Evolutionary conservation across 1,139 yeast genomes (phyloP).

Genomic region (Saccharomycopsis crataegensis): DNA sequence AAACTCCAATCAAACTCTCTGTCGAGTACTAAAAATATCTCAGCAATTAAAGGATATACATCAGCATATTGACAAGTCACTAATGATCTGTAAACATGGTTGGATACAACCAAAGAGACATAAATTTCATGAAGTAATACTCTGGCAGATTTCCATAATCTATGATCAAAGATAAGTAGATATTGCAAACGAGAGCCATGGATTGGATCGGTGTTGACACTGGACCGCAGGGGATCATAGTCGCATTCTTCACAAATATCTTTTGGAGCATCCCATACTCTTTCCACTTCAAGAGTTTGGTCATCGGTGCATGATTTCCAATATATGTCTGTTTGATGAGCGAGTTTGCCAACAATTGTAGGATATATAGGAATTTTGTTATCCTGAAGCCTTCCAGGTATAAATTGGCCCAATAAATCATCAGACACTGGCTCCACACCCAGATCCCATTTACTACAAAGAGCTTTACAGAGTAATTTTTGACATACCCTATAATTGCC

Average conservation of each 20-base stretch:
- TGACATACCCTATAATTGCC: slow-evolving; percentile 43
- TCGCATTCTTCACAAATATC: slow-evolving; percentile 40
- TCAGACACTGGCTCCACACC: slow-evolving; percentile 36
- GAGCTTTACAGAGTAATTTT: slow-evolving; percentile 48
- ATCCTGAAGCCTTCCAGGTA: slow-evolving; percentile 10
- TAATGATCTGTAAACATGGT: slow-evolving; percentile 48
- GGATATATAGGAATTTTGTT: slow-evolving; percentile 19
- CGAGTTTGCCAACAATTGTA: slow-evolving; percentile 3
- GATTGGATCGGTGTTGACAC: slow-evolving; percentile 30
- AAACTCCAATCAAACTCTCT: slow-evolving; percentile 79
- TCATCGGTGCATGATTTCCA: background rate
- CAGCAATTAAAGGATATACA: slow-evolving; percentile 71
- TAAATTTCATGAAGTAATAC: slow-evolving; percentile 57
- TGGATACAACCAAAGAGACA: slow-evolving; percentile 63
- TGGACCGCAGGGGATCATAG: slow-evolving; percentile 31
- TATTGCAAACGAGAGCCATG: slow-evolving; percentile 75
- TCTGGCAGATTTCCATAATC: slow-evolving; percentile 68
- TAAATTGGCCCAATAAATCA: slow-evolving; percentile 1
- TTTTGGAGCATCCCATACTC: slow-evolving; percentile 26
- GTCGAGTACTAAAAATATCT: slow-evolving; percentile 61
- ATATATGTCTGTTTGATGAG: background rate
- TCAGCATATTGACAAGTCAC: slow-evolving; percentile 78
- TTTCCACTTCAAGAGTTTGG: background rate
- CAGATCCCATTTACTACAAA: slow-evolving; percentile 47
- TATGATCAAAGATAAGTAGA: slow-evolving; percentile 57